Evolutionary conservation across 331 rosid genomes (phyloP).

Genomic region (Acacia pycnantha): DNA sequence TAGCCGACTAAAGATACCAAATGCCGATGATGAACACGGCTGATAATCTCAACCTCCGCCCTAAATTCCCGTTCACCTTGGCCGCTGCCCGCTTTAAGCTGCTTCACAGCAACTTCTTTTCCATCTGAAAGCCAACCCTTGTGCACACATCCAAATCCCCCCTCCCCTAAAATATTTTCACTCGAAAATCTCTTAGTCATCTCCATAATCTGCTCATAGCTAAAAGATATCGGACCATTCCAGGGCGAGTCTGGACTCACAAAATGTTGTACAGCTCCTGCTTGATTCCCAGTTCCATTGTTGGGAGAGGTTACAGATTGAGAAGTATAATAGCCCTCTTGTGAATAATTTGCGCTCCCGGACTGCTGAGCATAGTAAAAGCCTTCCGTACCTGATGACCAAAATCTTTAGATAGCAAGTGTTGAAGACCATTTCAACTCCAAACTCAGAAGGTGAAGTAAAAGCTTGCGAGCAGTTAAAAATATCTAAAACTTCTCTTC

Average conservation of each 20-base stretch:
- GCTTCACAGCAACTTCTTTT: conserved; percentile 73
- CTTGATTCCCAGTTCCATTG: conserved; percentile 38
- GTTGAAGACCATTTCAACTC: not conserved
- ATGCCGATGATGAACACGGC: conserved; percentile 88
- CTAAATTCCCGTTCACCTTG: conserved; percentile 93
- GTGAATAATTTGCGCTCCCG: conserved; percentile 33
- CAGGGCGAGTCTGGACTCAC: conserved; percentile 43
- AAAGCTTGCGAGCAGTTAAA: not conserved
- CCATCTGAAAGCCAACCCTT: conserved; percentile 76
- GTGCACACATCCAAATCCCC: conserved; percentile 91
- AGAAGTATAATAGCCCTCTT: conserved; percentile 37
- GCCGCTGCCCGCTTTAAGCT: conserved; percentile 87
- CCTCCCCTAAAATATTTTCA: conserved; percentile 78
- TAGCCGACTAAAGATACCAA: conserved; percentile 88
- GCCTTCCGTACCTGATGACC: conserved; percentile 39
- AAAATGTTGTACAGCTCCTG: conserved; percentile 25
- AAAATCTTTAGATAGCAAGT: not conserved
- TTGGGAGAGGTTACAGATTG: conserved; percentile 32
- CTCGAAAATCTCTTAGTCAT: conserved; percentile 67
- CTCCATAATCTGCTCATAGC: conserved; percentile 65
- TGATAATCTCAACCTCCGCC: conserved; percentile 90
- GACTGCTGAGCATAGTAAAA: conserved; percentile 43
- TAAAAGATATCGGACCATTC: conserved; percentile 45
- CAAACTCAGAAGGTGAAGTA: not conserved
- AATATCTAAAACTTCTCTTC: not conserved